Base-by-base conservation (phyloP, 805 yeast genomes). In the Candida piceae region DNA sequence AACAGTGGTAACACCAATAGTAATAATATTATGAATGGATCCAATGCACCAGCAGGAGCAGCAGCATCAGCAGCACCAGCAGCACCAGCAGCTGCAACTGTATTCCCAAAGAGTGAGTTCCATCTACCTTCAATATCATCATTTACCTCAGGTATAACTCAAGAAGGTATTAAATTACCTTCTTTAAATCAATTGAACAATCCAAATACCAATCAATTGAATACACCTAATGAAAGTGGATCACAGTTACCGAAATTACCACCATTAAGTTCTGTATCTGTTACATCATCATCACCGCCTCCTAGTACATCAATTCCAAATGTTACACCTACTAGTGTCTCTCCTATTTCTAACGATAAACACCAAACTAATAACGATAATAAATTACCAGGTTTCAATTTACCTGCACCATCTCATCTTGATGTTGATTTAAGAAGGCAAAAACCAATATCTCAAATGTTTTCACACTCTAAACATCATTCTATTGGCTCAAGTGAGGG, bases 121-220 rank as follows among this genome's bases (percentile, higher is more conserved):
- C 55, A 64, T 28, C 46, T 66, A 9, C 70, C 72, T 9, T 69
- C 70, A 1, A 61, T 66, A 12, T 64, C 70, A 0, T 62, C 66
- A 32, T 48, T 52, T 7, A 38, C 55, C 4, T 39, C 46, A 4
- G 29, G 41, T 7, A 16, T 25, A 22, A 17, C 22, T 15, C 29
- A 29, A 8, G 29, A 34, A 10, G 24, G 41, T 9, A 42, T 47
- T 11, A 46, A 46, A 22, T 31, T 50, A 5, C 53, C 53, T 4
- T 46, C 50, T 1, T 28, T 50, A 19, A 40, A 35, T 16, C 29
- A 26, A n/a, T 15, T 26, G 17, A 26, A 26, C 13, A 10, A 6
- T 15, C 16, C 45, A n/a, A n/a, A n/a, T n/a, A n/a, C n/a, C n/a
- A n/a, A n/a, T n/a, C n/a, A n/a, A 17, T 8, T 11, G 28, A 3